A percentile compares a stretch with the other conserved stretches of the same genome.
These are phyloP conservation scores for Aspergillus luchuensis DNA, from an alignment of 2,329 filamentous ascomycete genomes.

Conservation along the genomic window DNA sequence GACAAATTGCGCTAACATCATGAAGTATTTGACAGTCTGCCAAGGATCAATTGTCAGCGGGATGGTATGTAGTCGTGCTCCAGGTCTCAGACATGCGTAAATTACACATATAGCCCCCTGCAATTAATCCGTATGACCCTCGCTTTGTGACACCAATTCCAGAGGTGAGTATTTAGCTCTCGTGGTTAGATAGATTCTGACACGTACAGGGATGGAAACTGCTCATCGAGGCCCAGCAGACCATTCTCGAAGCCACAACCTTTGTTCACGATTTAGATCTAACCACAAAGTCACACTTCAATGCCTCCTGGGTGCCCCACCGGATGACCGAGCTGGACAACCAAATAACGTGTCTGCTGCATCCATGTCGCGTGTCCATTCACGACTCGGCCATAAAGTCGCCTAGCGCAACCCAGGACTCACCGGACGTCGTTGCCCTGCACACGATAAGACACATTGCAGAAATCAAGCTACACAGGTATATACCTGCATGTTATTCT, in stretches of 20 bases:
- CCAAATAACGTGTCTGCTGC: conserved; percentile 20
- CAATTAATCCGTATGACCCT: conserved; percentile 25
- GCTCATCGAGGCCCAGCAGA: conserved; percentile 30
- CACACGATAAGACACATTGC: conserved; percentile 27
- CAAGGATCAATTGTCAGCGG: conserved; percentile 57
- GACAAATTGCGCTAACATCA: neutral
- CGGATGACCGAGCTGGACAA: conserved; percentile 26
- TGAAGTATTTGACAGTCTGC: conserved; percentile 52
- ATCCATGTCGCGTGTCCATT: conserved; percentile 7
- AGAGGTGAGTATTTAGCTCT: conserved; percentile 4
- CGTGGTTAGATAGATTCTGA: neutral
- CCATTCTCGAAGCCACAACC: conserved; percentile 25
- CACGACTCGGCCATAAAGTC: conserved; percentile 1
- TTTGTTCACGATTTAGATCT: conserved; percentile 26
- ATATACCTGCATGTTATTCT: neutral
- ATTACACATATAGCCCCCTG: conserved; percentile 17
- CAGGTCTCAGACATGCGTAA: neutral
- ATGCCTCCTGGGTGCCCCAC: conserved; percentile 19
- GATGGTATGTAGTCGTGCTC: conserved; percentile 37
- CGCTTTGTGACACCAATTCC: conserved; percentile 28
- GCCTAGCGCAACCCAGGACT: conserved; percentile 8
- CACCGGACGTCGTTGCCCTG: conserved; percentile 25
- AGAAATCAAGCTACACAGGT: conserved; percentile 32
- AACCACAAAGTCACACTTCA: conserved; percentile 11
- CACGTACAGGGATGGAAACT: conserved; percentile 27